Percentiles rank a stretch among this genome's conserved stretches.
Evolutionary conservation across 176 grass and related monocot species (phyloP).

Genomic region (Hsuehochloa calcarea): DNA sequence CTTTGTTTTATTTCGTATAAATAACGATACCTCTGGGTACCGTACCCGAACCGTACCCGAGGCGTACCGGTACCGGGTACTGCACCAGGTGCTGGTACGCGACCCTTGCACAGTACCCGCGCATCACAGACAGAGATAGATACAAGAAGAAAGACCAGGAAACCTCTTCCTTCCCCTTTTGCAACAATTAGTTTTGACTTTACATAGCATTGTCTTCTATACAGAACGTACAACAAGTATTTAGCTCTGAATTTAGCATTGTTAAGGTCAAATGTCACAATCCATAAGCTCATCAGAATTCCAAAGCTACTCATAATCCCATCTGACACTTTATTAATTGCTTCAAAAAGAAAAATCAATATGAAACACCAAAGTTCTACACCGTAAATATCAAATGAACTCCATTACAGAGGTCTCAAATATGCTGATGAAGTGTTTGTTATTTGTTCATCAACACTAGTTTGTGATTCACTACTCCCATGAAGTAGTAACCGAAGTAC

Average conservation of each 20-base stretch:
- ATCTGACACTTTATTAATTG: conserved; percentile 7
- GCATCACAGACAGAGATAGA: no score
- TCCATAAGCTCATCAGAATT: neutral
- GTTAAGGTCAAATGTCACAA: conserved; percentile 6
- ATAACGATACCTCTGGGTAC: no score
- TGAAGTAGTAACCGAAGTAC: neutral
- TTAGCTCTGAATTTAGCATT: conserved; percentile 2
- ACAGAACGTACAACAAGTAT: neutral
- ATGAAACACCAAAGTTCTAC: neutral
- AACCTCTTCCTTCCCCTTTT: neutral
- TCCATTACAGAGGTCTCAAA: neutral
- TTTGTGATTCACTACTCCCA: neutral
- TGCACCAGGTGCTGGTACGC: no score
- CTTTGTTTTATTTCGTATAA: no score
- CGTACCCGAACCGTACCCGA: no score
- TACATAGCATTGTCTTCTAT: neutral
- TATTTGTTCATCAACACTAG: neutral
- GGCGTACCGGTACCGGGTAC: no score
- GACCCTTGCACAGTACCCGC: no score
- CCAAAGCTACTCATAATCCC: neutral
- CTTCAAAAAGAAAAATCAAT: conserved; percentile 3
- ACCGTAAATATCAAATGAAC: conserved; percentile 4
- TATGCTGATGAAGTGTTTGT: neutral
- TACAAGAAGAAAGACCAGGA: neutral
- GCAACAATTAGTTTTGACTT: neutral